Conservation (phyloP, 257 asterid genomes). For the Fraxinus pennsylvanica region DNA sequence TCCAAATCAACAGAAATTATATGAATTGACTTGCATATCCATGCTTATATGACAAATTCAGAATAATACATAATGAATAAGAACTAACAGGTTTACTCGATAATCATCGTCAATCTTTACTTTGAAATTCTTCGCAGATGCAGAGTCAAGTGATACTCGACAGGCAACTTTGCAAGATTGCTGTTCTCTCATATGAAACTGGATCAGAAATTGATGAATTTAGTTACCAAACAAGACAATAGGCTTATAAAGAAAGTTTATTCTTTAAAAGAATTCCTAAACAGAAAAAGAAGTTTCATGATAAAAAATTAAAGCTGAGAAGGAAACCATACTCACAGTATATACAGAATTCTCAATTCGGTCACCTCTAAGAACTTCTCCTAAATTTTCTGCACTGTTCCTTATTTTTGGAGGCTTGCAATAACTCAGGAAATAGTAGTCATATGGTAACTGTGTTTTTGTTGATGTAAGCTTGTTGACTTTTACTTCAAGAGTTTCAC, state of each 20-base stretch:
- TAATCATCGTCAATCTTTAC: conserved; percentile 49
- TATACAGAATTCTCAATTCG: conserved; percentile 57
- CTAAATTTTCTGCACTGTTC: conserved; percentile 51
- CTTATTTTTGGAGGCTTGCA: conserved; percentile 45
- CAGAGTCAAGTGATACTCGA: conserved; percentile 37
- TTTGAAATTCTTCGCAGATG: conserved; percentile 38
- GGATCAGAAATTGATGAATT: conserved; percentile 17
- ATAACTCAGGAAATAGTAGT: conserved; percentile 48
- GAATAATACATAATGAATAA: conserved; percentile 1
- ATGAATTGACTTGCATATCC: not conserved
- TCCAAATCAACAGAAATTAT: not conserved
- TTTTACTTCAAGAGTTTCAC: conserved; percentile 54
- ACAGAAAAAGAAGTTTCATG: not conserved
- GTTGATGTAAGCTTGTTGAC: conserved; percentile 59
- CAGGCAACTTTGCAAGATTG: conserved; percentile 49
- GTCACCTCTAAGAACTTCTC: conserved; percentile 59
- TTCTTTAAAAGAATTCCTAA: not conserved
- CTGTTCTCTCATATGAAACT: conserved; percentile 52
- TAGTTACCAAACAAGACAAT: not conserved
- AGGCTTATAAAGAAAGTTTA: not conserved
- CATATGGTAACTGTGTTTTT: conserved; percentile 54
- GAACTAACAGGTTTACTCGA: conserved; percentile 48
- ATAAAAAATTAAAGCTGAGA: not conserved
- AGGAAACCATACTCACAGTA: conserved; percentile 36
- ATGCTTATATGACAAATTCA: not conserved